Percentiles rank a stretch among this genome's conserved stretches.
Evolutionary conservation across 805 yeast species (phyloP).

Genomic region (Wickerhamomyces hampshirensis): DNA sequence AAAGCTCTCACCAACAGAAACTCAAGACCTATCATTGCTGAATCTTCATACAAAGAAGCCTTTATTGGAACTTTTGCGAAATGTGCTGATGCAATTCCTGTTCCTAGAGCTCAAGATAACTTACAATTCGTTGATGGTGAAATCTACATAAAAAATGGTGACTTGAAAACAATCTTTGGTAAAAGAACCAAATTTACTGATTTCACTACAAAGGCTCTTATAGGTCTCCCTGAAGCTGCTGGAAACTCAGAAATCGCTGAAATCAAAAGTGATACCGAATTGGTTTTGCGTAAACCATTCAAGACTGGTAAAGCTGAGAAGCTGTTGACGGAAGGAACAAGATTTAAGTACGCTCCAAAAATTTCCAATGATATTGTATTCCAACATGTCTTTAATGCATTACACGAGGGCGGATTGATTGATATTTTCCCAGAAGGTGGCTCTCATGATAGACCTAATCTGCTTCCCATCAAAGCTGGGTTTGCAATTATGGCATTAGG

Average conservation of each 20-base stretch:
- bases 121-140: slow-evolving; percentile 63
- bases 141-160: slow-evolving; percentile 47
- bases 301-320: slow-evolving; percentile 42
- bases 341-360: slow-evolving; percentile 70
- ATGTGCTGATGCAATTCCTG: slow-evolving; percentile 78
- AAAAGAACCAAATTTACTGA: slow-evolving; percentile 56
- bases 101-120: slow-evolving; percentile 85
- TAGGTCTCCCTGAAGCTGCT: slow-evolving; percentile 72
- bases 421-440: slow-evolving; percentile 99
- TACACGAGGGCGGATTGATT: slow-evolving; percentile 71
- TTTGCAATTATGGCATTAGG: slow-evolving; percentile 98
- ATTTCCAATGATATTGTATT: slow-evolving; percentile 82
- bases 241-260: slow-evolving; percentile 72
- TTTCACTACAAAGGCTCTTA: slow-evolving; percentile 56
- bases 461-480: slow-evolving; percentile 92
- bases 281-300: slow-evolving; percentile 65
- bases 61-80: slow-evolving; percentile 75
- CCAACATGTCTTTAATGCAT: slow-evolving; percentile 74
- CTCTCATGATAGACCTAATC: slow-evolving; percentile 88
- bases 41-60: slow-evolving; percentile 54
- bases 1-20: slow-evolving; percentile 58
- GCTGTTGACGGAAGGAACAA: slow-evolving; percentile 51
- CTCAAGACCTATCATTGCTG: slow-evolving; percentile 80
- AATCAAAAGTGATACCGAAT: slow-evolving; percentile 67
- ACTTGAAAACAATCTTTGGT: slow-evolving; percentile 54